Conservation (phyloP, 164 flowering plant species). For the Sextonia rubra region DNA sequence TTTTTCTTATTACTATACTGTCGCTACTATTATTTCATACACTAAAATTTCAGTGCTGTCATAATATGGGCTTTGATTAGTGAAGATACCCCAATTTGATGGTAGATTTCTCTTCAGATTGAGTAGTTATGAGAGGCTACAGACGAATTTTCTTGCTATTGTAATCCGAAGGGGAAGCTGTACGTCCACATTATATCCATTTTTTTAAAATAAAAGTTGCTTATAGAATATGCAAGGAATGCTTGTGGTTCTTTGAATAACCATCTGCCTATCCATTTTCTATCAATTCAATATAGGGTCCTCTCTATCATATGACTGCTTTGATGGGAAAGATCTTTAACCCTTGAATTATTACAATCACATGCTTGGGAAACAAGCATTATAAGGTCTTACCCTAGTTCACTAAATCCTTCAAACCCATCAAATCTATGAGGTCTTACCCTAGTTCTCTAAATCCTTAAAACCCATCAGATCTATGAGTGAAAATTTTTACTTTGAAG, state of each 20-base stretch:
- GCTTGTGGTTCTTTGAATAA: not conserved
- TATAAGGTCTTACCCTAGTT: not conserved
- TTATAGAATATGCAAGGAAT: not conserved
- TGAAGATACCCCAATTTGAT: not conserved
- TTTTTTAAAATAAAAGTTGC: not conserved
- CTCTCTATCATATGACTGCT: not conserved
- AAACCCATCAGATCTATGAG: conserved; percentile 64
- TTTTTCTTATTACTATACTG: too few relatives aligned
- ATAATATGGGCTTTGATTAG: not conserved
- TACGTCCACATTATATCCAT: not conserved
- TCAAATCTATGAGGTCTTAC: conserved; percentile 56
- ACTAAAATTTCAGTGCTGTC: not conserved
- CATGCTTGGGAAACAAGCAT: not conserved
- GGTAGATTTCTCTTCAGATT: not conserved
- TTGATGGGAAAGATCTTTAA: conserved; percentile 35
- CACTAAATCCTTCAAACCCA: conserved; percentile 21
- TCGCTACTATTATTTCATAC: not conserved
- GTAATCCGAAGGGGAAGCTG: conserved; percentile 15
- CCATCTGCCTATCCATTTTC: not conserved
- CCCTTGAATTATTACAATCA: conserved; percentile 13
- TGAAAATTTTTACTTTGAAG: conserved; percentile 36
- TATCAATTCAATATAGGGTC: not conserved
- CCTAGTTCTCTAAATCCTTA: conserved; percentile 6
- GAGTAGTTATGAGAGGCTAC: conserved; percentile 4
- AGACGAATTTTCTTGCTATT: conserved; percentile 19